Evolutionary conservation across 129 eudicot species (phyloP), one percentile per base, ranked within the genome.

Genomic region (Centrapalus pauciflorus): DNA sequence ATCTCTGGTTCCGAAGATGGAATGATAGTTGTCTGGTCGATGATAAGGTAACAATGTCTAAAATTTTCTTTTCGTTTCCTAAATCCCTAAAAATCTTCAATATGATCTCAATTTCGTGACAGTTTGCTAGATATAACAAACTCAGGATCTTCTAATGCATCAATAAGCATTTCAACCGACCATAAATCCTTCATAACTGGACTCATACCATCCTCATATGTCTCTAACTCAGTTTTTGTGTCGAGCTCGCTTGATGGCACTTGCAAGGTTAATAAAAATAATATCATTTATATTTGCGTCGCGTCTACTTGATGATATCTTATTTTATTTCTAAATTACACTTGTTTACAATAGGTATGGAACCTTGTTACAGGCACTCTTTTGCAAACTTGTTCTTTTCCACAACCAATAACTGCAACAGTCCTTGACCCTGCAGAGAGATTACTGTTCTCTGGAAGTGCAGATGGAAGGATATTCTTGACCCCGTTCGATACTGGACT

Each of bases 181-280:
- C 79, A 76, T 57, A 61, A 64, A 52, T 80, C 85, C 54, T 80
- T 76, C 59, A 61, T 80, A 71, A 80, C 85, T 45, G 79, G 81
- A 26, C 76, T 80, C 21, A 34, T 76, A 41, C 69, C 76, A 13
- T 64, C 81, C 2, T 69, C 74, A 55, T 37, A 51, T 34, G 49
- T 29, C 33, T 81, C 69, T 50, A 30, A 38, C 23, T 70, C 80
- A 14, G 72, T 77, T 24, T 64, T 69, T 37, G 70, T 82, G 45
- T 77, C 87, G 10, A 77, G 87, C 77, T 82, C 80, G 24, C 83
- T 77, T 69, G 87, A 77, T 69, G 83, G 87, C 67, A 74, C 83
- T 14, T 82, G 83, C 87, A 82, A 82, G 87, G 83, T 82, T 70
- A 49, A n/a, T n/a, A n/a, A n/a, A n/a, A n/a, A n/a, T n/a, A n/a